phyloP scores from a whole-genome alignment of 2,329 filamentous ascomycete genomes.

The Lasiodiplodia sp. region DNA sequence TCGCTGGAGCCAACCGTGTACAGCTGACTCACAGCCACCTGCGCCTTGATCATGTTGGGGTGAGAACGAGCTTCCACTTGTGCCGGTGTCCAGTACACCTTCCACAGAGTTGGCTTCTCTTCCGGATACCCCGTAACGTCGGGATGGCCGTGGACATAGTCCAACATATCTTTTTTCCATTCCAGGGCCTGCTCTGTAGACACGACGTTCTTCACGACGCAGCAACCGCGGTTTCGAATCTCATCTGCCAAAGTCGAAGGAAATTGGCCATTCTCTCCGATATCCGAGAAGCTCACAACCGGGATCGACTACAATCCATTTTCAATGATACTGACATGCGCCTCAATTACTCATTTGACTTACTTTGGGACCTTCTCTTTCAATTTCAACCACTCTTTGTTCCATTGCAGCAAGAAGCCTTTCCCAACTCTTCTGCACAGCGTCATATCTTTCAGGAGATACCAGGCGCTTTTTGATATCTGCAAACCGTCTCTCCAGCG shows the following conservation, averaged over 20 bases:
- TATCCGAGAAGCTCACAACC: background rate
- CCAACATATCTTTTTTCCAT: background rate
- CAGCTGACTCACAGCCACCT: constrained; percentile 4
- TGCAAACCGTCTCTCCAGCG: too few species aligned
- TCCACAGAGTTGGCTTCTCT: background rate
- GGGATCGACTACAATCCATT: background rate
- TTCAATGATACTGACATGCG: too few species aligned
- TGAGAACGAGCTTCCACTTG: constrained; percentile 9
- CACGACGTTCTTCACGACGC: constrained; percentile 1
- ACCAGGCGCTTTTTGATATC: too few species aligned
- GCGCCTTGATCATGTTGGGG: constrained; percentile 6
- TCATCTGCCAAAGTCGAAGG: background rate
- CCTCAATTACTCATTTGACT: too few species aligned
- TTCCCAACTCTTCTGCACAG: too few species aligned
- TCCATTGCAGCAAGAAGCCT: too few species aligned
- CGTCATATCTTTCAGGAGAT: too few species aligned
- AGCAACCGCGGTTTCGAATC: background rate
- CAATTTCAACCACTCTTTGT: too few species aligned
- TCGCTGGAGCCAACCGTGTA: background rate
- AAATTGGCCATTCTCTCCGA: background rate
- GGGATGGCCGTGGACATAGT: too few species aligned
- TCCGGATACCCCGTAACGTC: too few species aligned
- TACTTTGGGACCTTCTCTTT: too few species aligned
- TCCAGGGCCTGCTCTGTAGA: background rate
- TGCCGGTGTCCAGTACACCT: constrained; percentile 1